phyloP scores from a whole-genome alignment of 2,329 filamentous ascomycete species.

The Atkinsonella hypoxylon region DNA sequence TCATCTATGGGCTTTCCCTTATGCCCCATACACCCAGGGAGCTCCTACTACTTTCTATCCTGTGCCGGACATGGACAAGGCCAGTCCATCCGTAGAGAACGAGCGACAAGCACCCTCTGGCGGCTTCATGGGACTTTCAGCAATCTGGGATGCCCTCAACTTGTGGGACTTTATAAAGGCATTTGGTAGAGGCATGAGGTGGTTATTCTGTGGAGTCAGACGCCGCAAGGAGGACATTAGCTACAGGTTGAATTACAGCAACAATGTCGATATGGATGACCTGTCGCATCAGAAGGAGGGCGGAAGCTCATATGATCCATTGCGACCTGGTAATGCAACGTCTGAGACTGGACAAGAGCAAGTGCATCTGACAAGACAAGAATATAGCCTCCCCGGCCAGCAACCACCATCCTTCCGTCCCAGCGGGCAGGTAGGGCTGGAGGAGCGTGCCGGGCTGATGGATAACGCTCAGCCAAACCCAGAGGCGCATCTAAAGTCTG shows the following conservation, averaged over 20 bases:
- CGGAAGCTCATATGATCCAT: constrained; percentile 12
- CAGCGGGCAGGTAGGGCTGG: constrained; percentile 17
- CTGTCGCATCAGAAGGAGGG: constrained; percentile 19
- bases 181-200: constrained; percentile 63
- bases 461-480: constrained; percentile 22
- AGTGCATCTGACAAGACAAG: constrained; percentile 19
- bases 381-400: constrained; percentile 26
- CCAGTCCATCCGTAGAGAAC: constrained; percentile 30
- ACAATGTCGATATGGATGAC: constrained; percentile 24
- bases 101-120: constrained; percentile 42
- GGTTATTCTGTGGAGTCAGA: constrained; percentile 66
- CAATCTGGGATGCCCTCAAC: constrained; percentile 62
- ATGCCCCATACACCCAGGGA: constrained; percentile 49
- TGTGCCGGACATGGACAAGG: constrained; percentile 27
- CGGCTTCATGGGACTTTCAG: constrained; percentile 51
- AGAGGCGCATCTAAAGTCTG: constrained; percentile 4
- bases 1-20: constrained; percentile 75
- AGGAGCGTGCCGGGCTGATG: constrained; percentile 33
- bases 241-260: constrained; percentile 27
- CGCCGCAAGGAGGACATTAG: constrained; percentile 41
- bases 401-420: constrained; percentile 20
- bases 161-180: constrained; percentile 76
- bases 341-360: constrained; percentile 7
- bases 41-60: constrained; percentile 37
- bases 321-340: constrained; percentile 8